Evolutionary conservation across 495 filamentous ascomycete genomes (phyloP).

Genomic region (Penicillium coprophilum): DNA sequence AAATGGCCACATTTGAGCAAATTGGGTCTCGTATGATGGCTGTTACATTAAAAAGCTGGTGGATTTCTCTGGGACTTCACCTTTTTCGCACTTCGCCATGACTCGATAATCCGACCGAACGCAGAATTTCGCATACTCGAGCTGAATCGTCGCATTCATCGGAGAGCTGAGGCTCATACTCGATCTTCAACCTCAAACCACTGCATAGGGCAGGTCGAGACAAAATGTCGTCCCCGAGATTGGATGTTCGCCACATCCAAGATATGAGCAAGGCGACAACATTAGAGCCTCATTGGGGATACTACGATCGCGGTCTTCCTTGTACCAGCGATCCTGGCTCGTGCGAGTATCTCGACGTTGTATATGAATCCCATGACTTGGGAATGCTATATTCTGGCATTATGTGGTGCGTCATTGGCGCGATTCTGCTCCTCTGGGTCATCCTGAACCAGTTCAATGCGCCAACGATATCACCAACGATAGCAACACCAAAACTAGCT

Average conservation of each 20-base stretch:
- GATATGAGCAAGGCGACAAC: constrained; percentile 35
- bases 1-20: constrained; percentile 1
- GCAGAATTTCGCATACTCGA: background rate
- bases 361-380: constrained; percentile 58
- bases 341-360: constrained; percentile 62
- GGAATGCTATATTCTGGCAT: constrained; percentile 62
- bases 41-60: background rate
- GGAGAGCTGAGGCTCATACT: background rate
- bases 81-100: background rate
- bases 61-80: background rate
- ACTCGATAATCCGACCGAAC: background rate
- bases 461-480: constrained; percentile 6
- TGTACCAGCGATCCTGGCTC: constrained; percentile 59
- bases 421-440: constrained; percentile 51
- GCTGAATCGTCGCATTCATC: background rate
- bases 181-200: background rate
- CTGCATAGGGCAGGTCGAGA: background rate
- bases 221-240: constrained; percentile 14
- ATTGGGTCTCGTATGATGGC: background rate
- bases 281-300: constrained; percentile 61
- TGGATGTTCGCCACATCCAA: constrained; percentile 37
- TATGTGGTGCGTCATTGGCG: constrained; percentile 57
- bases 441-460: constrained; percentile 12
- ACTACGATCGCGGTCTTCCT: constrained; percentile 54
- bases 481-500: background rate